Evolutionary conservation across 2,329 filamentous ascomycete genomes (phyloP).

Genomic region (Ophiostoma populinum): DNA sequence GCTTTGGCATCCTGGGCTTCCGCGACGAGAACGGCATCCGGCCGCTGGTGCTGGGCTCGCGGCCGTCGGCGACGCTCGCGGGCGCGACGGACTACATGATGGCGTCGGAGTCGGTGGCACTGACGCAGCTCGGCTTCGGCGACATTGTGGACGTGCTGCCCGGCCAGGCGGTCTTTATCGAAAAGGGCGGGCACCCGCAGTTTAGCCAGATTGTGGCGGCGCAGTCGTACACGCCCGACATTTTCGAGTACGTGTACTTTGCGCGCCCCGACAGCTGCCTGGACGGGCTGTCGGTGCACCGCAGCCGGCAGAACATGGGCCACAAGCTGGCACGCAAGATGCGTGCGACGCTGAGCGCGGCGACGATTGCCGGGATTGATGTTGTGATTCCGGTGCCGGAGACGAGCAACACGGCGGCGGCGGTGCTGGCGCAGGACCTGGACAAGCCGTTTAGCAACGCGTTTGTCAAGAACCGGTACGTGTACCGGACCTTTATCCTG

Average conservation of each 20-base stretch:
- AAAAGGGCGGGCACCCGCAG: constrained; percentile 54
- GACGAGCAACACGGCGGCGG: constrained; percentile 67
- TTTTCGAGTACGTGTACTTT: constrained; percentile 82
- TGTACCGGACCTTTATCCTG: constrained; percentile 67
- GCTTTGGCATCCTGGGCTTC: constrained; percentile 64
- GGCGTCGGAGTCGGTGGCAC: constrained; percentile 73
- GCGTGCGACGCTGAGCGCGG: constrained; percentile 45
- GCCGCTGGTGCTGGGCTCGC: constrained; percentile 61
- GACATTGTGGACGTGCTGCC: constrained; percentile 64
- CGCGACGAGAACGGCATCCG: constrained; percentile 69
- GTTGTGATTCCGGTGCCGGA: constrained; percentile 22
- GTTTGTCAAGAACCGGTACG: constrained; percentile 80
- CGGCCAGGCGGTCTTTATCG: constrained; percentile 45
- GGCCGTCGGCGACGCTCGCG: constrained; percentile 44
- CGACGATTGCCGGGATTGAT: constrained; percentile 61
- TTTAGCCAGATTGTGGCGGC: constrained; percentile 58
- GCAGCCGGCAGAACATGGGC: constrained; percentile 75
- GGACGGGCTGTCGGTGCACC: constrained; percentile 75
- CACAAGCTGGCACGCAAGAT: constrained; percentile 61
- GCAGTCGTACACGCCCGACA: constrained; percentile 62
- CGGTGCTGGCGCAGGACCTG: constrained; percentile 56
- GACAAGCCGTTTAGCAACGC: constrained; percentile 64
- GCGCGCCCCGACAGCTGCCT: constrained; percentile 67
- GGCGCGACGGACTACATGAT: constrained; percentile 70
- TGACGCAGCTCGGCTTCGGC: constrained; percentile 64